Conservation (phyloP, 2,329 filamentous ascomycete species). For the Ophiostoma ulmi region DNA sequence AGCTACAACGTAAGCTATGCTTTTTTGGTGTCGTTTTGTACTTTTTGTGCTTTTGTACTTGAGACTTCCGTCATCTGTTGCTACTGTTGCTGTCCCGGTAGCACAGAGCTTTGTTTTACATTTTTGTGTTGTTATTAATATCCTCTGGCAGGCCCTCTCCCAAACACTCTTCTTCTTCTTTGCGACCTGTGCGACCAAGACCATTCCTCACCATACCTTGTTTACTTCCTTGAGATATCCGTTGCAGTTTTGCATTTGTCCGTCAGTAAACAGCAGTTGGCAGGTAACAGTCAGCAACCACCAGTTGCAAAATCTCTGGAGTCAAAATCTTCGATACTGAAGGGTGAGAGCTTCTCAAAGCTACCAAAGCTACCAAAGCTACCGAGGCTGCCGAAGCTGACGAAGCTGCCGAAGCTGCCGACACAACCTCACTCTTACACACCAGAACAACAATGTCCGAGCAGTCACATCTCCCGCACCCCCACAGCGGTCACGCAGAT, state of each 20-base stretch:
- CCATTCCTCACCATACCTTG: conserved; percentile 3
- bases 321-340: neutral
- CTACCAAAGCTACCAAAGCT: neutral
- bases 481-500: conserved; percentile 13
- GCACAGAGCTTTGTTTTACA: neutral
- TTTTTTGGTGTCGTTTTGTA: conserved; percentile 9
- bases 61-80: conserved; percentile 10
- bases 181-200: conserved; percentile 4
- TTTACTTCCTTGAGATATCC: neutral
- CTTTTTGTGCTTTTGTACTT: conserved; percentile 14
- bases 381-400: neutral
- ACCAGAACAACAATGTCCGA: conserved; percentile 23
- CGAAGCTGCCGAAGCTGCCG: neutral
- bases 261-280: neutral
- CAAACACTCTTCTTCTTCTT: neutral
- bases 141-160: neutral
- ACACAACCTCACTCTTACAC: neutral
- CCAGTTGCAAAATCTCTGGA: neutral
- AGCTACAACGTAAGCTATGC: conserved; percentile 18
- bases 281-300: neutral
- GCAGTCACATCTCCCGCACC: conserved; percentile 13
- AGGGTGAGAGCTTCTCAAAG: neutral
- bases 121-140: neutral
- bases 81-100: neutral
- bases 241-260: neutral